Evolutionary conservation across 352 stramenopile genomes (phyloP).

Genomic region (Elongisporangium senticosum): DNA sequence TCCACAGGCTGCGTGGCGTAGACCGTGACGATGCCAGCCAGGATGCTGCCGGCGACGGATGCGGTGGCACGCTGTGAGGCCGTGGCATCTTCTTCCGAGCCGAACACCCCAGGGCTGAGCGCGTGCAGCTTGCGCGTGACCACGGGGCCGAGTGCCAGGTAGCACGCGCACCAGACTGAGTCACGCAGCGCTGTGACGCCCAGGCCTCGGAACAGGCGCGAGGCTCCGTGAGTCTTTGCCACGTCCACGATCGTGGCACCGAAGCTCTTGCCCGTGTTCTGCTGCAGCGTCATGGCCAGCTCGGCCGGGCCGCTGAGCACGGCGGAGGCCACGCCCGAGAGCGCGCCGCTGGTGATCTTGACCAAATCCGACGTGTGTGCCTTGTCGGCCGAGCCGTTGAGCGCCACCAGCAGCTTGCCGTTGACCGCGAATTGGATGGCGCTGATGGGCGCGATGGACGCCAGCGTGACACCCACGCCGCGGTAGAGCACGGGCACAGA

Average conservation of each 20-base stretch:
- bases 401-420: slow-evolving; percentile 49
- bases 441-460: slow-evolving; percentile 73
- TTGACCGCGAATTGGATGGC: slow-evolving; percentile 80
- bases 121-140: slow-evolving; percentile 61
- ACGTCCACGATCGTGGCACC: slow-evolving; percentile 52
- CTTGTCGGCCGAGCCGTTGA: slow-evolving; percentile 9
- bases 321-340: slow-evolving; percentile 59
- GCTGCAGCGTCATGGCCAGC: slow-evolving; percentile 84
- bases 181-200: slow-evolving; percentile 60
- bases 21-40: slow-evolving; percentile 69
- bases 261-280: slow-evolving; percentile 75
- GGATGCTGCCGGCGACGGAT: slow-evolving; percentile 56
- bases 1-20: slow-evolving; percentile 75
- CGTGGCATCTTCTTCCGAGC: slow-evolving; percentile 34
- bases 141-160: slow-evolving; percentile 68
- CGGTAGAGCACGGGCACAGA: slow-evolving; percentile 60
- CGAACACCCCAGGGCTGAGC: slow-evolving; percentile 47
- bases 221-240: slow-evolving; percentile 30
- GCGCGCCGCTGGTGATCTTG: slow-evolving; percentile 56
- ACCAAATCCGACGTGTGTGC: slow-evolving; percentile 28
- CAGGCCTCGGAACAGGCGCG: slow-evolving; percentile 55
- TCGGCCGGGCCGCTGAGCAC: slow-evolving; percentile 65
- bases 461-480: slow-evolving; percentile 69
- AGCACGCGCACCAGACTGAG: slow-evolving; percentile 70
- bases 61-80: slow-evolving; percentile 59